Conservation (phyloP, 1,139 yeast genomes). For the Spathaspora sp. region DNA sequence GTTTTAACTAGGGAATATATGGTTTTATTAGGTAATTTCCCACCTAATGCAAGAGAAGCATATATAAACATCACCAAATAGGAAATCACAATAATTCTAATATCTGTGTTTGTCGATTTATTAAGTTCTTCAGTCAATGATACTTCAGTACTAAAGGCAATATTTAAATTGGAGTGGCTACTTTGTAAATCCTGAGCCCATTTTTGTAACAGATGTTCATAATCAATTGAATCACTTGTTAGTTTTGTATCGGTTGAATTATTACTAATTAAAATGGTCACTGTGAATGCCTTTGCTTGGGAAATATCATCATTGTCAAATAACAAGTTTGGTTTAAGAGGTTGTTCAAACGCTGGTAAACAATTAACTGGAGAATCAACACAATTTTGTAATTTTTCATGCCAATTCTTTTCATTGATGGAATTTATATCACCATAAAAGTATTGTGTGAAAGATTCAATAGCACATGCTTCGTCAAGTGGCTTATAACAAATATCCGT, state of each 20-base stretch:
- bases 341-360: constrained; percentile 88
- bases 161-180: constrained; percentile 48
- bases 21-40: constrained; percentile 36
- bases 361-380: constrained; percentile 84
- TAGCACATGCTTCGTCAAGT: constrained; percentile 69
- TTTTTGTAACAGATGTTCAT: constrained; percentile 65
- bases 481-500: constrained; percentile 86
- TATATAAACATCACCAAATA: constrained; percentile 88
- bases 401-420: constrained; percentile 58
- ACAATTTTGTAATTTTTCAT: constrained; percentile 52
- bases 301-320: constrained; percentile 56
- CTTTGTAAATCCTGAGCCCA: constrained; percentile 55
- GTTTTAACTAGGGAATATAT: constrained; percentile 49
- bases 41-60: constrained; percentile 81
- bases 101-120: constrained; percentile 78
- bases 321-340: constrained; percentile 67
- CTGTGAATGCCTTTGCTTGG: constrained; percentile 67
- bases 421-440: constrained; percentile 62
- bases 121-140: constrained; percentile 83
- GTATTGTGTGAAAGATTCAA: constrained; percentile 91
- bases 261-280: constrained; percentile 62
- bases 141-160: constrained; percentile 78
- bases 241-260: constrained; percentile 33
- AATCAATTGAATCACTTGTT: constrained; percentile 47
- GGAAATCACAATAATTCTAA: constrained; percentile 66